phyloP scores from a whole-genome alignment of 2,329 filamentous ascomycete species.

The Diplodia seriata region DNA sequence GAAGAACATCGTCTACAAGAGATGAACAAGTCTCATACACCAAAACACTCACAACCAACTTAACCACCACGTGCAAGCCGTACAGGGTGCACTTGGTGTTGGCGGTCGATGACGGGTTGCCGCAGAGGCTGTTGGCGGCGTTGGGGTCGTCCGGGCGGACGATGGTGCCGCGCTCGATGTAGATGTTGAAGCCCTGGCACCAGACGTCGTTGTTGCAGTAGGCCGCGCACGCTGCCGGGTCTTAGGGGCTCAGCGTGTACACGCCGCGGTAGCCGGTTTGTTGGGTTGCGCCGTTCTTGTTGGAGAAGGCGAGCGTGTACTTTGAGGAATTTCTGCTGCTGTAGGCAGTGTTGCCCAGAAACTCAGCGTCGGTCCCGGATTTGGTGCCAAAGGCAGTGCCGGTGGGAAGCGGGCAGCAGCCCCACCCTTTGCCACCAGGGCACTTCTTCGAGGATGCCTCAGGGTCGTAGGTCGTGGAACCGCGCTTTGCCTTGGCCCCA shows the following conservation, averaged over 20 bases:
- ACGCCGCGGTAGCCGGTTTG: conserved; percentile 34
- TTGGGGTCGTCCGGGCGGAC: conserved; percentile 31
- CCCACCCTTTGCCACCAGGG: neutral
- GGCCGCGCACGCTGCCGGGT: conserved; percentile 33
- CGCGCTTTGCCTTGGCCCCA: too few species aligned
- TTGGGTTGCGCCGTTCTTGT: conserved; percentile 31
- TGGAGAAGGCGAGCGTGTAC: conserved; percentile 32
- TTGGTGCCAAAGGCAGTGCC: conserved; percentile 10
- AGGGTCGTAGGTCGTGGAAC: too few species aligned
- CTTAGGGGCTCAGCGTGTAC: conserved; percentile 32
- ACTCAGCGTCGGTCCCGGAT: neutral
- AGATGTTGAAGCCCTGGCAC: conserved; percentile 39
- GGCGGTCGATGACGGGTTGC: conserved; percentile 38
- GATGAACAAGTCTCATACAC: too few species aligned
- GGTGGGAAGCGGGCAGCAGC: conserved; percentile 19
- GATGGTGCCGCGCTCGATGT: conserved; percentile 36
- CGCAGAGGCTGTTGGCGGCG: conserved; percentile 39
- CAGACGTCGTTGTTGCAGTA: conserved; percentile 29
- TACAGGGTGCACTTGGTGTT: conserved; percentile 33
- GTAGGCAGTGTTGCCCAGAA: neutral
- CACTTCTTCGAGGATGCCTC: too few species aligned
- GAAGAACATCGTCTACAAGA: too few species aligned
- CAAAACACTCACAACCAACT: too few species aligned
- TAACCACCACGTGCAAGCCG: too few species aligned
- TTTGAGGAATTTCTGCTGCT: conserved; percentile 1